Evolutionary conservation across 1,284 basidiomycete genomes (phyloP), one percentile per base, ranked within the genome.

Genomic region (Ustanciosporium gigantosporum): DNA sequence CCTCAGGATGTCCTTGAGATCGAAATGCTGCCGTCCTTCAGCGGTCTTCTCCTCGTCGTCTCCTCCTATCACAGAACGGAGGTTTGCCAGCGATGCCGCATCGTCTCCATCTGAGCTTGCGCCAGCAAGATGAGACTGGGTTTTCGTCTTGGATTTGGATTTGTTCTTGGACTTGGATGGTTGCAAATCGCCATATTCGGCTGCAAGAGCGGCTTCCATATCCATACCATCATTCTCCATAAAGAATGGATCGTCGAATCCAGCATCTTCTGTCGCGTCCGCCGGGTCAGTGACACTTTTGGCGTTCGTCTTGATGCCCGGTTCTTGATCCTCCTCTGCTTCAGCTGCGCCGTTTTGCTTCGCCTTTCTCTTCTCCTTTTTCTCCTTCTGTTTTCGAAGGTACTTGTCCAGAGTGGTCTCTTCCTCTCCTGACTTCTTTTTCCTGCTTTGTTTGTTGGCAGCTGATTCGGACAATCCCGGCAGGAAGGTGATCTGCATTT

Each of bases 1-100:
- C 73, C 89, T 89, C 43, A 97, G 78, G 25, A 96, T 86, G 27
- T 91, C 87, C 73, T 90, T 89, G 84, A 97, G 87, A 72, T 91
- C 86, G 79, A 98, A 98, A 78, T 98, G 92, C 5, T 84, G 67
- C 3, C 60, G 50, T 4, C 70, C 70, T 20, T 53, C 58, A 11
- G 34, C 39, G 19, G 61, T 65, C 25, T 53, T 29, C 31, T 74
- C 73, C 39, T 66, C 65, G 32, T 58, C 52, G 32, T 64, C 68
- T 20, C 31, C 41, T 21, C 58, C 72, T 21, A 70, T 60, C 36
- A 73, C 27, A 14, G 55, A 36, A 13, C 39, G 38, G 2, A 71
- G 49, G 38, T 70, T 46, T 13, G 49, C 64, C 17, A 47, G 56
- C 11, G 39, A 24, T 22, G 47, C 46, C 4, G 48, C 53, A 25